phyloP scores from a whole-genome alignment of 495 filamentous ascomycete genomes.

The Aspergillus wentii region DNA sequence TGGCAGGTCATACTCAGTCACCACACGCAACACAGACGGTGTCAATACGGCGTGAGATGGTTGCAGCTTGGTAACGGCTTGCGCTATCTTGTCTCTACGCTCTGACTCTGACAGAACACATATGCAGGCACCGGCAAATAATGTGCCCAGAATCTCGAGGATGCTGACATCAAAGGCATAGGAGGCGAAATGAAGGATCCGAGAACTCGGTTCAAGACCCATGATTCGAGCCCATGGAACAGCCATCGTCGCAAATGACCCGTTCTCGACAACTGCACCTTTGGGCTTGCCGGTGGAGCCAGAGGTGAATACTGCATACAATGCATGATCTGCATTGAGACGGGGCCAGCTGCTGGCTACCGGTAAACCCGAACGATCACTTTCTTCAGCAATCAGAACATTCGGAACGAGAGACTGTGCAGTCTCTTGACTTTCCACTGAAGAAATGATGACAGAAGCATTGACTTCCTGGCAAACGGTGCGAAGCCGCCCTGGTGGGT shows the following conservation, averaged over 20 bases:
- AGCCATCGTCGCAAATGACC: constrained; percentile 24
- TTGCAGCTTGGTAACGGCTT: constrained; percentile 24
- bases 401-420: background rate
- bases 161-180: constrained; percentile 56
- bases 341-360: constrained; percentile 1
- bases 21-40: constrained; percentile 27
- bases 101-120: constrained; percentile 48
- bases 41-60: constrained; percentile 32
- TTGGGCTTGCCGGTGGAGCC: constrained; percentile 32
- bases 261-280: constrained; percentile 34
- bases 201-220: constrained; percentile 32
- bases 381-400: constrained; percentile 6
- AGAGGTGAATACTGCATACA: constrained; percentile 21
- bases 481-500: constrained; percentile 38
- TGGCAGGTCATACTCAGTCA: constrained; percentile 32
- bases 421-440: constrained; percentile 4
- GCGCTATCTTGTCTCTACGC: constrained; percentile 24
- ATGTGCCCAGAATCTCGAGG: constrained; percentile 52
- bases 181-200: constrained; percentile 58
- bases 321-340: constrained; percentile 2
- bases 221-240: constrained; percentile 19
- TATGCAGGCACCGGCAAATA: constrained; percentile 48
- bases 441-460: constrained; percentile 41
- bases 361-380: constrained; percentile 5
- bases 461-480: constrained; percentile 18